Evolutionary conservation across 495 filamentous ascomycete species (phyloP).

Genomic region (Cladorrhinum samala): DNA sequence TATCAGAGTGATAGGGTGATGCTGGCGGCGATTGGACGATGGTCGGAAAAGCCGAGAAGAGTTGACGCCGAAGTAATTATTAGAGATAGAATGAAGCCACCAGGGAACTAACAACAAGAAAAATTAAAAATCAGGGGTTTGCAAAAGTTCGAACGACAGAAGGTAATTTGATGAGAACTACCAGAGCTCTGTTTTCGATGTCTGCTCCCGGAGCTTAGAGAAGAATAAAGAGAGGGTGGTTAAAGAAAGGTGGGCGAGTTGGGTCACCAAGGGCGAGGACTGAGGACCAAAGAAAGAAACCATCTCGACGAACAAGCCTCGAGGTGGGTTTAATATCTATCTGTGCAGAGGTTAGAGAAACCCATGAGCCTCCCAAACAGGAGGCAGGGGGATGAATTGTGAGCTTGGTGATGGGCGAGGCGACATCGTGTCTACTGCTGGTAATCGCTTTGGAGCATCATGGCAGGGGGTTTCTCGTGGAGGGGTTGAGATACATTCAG

Average conservation of each 20-base stretch:
- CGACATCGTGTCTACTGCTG: conserved; percentile 8
- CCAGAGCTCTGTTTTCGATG: conserved; percentile 45
- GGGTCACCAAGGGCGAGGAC: conserved; percentile 40
- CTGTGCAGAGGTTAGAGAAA: neutral
- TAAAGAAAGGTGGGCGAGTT: conserved; percentile 14
- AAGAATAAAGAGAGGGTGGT: conserved; percentile 14
- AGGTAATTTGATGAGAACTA: conserved; percentile 39
- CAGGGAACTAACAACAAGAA: conserved; percentile 7
- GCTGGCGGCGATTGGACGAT: conserved; percentile 2
- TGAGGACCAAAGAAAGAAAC: conserved; percentile 28
- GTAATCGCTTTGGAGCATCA: conserved; percentile 10
- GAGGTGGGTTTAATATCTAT: conserved; percentile 21
- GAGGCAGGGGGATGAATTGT: conserved; percentile 13
- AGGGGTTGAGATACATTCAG: conserved; percentile 6
- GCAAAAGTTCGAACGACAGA: conserved; percentile 13
- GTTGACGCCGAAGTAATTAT: neutral
- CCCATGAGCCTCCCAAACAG: neutral
- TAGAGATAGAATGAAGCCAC: conserved; percentile 8
- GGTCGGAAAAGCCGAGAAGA: conserved; percentile 8
- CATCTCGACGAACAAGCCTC: conserved; percentile 4
- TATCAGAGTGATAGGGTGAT: conserved; percentile 2
- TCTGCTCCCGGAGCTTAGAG: conserved; percentile 23
- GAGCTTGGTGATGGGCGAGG: conserved; percentile 3
- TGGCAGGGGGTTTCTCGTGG: conserved; percentile 9
- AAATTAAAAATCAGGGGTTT: conserved; percentile 2